These are phyloP conservation scores for Capsicum pubescens DNA, from an alignment of 257 asterid species.

Conservation along the genomic window DNA sequence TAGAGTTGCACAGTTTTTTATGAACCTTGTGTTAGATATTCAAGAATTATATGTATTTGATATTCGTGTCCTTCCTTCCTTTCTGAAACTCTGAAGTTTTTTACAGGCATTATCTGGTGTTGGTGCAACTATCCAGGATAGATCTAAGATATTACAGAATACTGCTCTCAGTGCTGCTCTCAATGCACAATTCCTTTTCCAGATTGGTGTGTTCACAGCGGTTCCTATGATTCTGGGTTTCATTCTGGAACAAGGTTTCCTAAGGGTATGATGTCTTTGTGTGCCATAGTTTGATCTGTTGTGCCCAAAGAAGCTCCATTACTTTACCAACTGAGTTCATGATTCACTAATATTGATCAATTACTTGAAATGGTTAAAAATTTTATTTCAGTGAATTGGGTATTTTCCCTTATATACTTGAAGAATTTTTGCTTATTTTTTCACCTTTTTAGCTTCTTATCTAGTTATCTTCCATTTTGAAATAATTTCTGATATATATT, in stretches of 20 bases:
- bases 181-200: constrained; percentile 94
- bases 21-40: constrained; percentile 24
- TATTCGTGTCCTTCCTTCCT: constrained; percentile 9
- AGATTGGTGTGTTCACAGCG: constrained; percentile 91
- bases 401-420: neutral
- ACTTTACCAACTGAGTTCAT: neutral
- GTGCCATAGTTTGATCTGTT: constrained; percentile 21
- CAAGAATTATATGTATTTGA: constrained; percentile 12
- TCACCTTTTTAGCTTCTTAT: constrained; percentile 3
- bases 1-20: constrained; percentile 16
- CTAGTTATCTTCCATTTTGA: neutral
- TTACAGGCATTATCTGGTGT: constrained; percentile 93
- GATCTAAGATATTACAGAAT: constrained; percentile 62
- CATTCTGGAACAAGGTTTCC: constrained; percentile 93
- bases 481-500: constrained; percentile 13
- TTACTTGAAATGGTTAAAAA: neutral
- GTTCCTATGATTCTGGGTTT: constrained; percentile 94
- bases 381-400: neutral
- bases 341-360: neutral
- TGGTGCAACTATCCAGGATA: constrained; percentile 68
- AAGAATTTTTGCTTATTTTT: neutral
- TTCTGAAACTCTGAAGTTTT: constrained; percentile 33
- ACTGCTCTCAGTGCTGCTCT: constrained; percentile 79
- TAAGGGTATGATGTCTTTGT: constrained; percentile 61
- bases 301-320: constrained; percentile 18